Base-by-base conservation (phyloP, 2,329 filamentous ascomycete genomes). In the Neofusicoccum ribis region DNA sequence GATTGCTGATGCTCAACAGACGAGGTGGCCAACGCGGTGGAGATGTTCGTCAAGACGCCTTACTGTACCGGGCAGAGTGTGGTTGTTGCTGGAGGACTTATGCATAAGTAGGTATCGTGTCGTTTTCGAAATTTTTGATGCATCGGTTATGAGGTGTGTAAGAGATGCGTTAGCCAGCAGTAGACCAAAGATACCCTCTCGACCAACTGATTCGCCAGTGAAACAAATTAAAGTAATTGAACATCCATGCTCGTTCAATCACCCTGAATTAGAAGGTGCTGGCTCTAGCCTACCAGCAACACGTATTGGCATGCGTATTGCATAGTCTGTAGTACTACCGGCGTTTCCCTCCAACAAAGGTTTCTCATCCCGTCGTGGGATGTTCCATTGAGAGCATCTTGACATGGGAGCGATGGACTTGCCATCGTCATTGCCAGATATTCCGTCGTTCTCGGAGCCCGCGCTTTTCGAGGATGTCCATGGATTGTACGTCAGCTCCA, bases 11-110 rank as follows among this genome's bases (percentile, higher is more conserved):
- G 3, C 11, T 3, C 6, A 37, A 5, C 20, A 63, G 59, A 63
- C 14, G 59, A 65, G 52, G 68, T 70, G 31, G 71, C 70, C 23
- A 72, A 73, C 56, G 70, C 71, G 1, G 70, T 73, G 8, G 52
- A 61, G 12, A 73, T 72, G 70, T 72, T 71, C 51, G 70, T 67
- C 59, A 67, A 66, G 34, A 73, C 71, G 5, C 70, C 70, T 9
- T 73, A 72, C 51, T 69, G 68, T 52, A 73, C 71, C 9, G 71
- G 71, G 0, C 71, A 73, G 49, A 72, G 70, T 58, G 50, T 73
- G 9, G 20, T 73, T 1, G 52, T 73, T 39, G 69, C 71, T 17
- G 72, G 71, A 39, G 71, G 72, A n/a, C 50, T 72, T 36, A 72
- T 71, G 52, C 69, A 74, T 54, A 71, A 72, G 44, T 72, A 63